Percentiles rank a stretch among this genome's conserved stretches.
These are phyloP conservation scores for Typha latifolia DNA, from an alignment of 176 grass and related monocot genomes.

Conservation along the genomic window DNA sequence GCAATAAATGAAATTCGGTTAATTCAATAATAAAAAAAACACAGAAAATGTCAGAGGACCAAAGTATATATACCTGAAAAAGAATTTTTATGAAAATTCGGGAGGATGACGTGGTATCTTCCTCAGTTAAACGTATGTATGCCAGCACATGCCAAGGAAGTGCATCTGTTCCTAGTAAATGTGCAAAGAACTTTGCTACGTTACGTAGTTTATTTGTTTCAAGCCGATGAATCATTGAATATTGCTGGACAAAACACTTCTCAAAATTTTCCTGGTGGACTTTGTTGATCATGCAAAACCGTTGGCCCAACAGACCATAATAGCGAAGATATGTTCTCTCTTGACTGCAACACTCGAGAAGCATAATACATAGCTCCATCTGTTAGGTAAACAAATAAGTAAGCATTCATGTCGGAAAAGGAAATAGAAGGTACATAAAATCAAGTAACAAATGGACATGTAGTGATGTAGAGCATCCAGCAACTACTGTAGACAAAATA, in stretches of 20 bases:
- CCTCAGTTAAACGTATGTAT: slow-evolving; percentile 89
- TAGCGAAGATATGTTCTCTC: slow-evolving; percentile 92
- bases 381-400: slow-evolving; percentile 20
- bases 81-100: slow-evolving; percentile 97
- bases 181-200: slow-evolving; percentile 94
- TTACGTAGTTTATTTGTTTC: slow-evolving; percentile 93
- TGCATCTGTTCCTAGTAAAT: slow-evolving; percentile 77
- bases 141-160: slow-evolving; percentile 86
- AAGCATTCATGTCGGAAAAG: not conserved
- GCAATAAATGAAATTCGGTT: not conserved
- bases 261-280: slow-evolving; percentile 94
- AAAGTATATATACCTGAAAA: slow-evolving; percentile 64
- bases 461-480: too few relatives aligned
- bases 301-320: slow-evolving; percentile 79
- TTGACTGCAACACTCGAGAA: slow-evolving; percentile 94
- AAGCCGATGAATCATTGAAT: slow-evolving; percentile 88
- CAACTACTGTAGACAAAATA: too few relatives aligned
- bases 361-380: slow-evolving; percentile 96
- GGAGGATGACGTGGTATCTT: slow-evolving; percentile 91
- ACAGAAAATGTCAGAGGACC: not conserved
- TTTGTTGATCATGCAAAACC: slow-evolving; percentile 96
- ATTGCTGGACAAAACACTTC: slow-evolving; percentile 86
- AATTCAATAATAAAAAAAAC: slow-evolving; percentile 11
- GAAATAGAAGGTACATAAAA: not conserved
- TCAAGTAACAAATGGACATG: not conserved